A percentile compares a stretch with the other conserved stretches of the same genome.
Evolutionary conservation across 305 asterid genomes (phyloP).

Genomic region (Coffea humblotiana): DNA sequence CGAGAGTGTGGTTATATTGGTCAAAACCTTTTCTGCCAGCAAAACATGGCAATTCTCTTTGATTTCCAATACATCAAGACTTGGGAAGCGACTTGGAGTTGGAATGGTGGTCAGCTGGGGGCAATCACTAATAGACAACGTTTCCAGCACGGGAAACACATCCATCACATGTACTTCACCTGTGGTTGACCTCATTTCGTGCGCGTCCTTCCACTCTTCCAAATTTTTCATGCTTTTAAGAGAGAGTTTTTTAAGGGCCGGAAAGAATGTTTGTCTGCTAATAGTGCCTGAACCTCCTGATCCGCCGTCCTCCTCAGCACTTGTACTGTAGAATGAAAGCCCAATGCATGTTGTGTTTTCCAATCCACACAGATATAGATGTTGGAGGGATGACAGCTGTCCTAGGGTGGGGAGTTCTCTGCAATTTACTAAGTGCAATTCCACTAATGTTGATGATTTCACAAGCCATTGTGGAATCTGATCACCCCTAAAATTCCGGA

Average conservation of each 20-base stretch:
- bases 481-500: constrained; percentile 6
- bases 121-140: neutral
- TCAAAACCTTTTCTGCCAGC: neutral
- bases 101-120: neutral
- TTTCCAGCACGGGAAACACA: neutral
- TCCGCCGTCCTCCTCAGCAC: too few species aligned
- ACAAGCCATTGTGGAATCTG: constrained; percentile 34
- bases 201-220: constrained; percentile 25
- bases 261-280: neutral
- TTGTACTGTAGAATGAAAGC: neutral
- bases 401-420: neutral
- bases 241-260: neutral
- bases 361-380: neutral
- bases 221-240: neutral
- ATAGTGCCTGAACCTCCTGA: too few species aligned
- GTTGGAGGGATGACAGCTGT: neutral
- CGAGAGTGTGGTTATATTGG: neutral
- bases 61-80: neutral
- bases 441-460: too few species aligned
- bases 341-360: neutral
- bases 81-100: neutral
- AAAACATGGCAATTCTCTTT: neutral
- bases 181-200: too few species aligned
- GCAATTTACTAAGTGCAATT: neutral
- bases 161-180: neutral